Evolutionary conservation across 2,329 filamentous ascomycete genomes (phyloP).

Genomic region (Pyrenophora tritici-repentis): DNA sequence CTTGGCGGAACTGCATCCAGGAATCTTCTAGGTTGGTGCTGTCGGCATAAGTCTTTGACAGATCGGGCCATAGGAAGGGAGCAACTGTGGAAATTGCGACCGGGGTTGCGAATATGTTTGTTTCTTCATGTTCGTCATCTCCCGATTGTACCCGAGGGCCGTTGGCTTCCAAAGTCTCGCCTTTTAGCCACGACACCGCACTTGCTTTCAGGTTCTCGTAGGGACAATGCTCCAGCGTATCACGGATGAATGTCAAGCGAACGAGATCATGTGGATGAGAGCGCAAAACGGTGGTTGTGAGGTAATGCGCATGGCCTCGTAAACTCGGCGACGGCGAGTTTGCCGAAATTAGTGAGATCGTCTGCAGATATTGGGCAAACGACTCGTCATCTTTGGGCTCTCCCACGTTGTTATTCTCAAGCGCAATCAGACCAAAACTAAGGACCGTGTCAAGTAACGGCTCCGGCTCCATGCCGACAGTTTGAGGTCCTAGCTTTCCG

Average conservation of each 20-base stretch:
- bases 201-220: constrained; percentile 61
- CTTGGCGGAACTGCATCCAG: constrained; percentile 56
- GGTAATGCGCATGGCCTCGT: constrained; percentile 55
- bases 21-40: constrained; percentile 31
- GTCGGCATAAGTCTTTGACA: constrained; percentile 48
- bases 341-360: constrained; percentile 54
- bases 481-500: constrained; percentile 45
- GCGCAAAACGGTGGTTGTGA: constrained; percentile 56
- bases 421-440: constrained; percentile 56
- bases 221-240: constrained; percentile 59
- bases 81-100: constrained; percentile 55
- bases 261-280: constrained; percentile 58
- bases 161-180: constrained; percentile 59
- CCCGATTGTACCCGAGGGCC: constrained; percentile 27
- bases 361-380: constrained; percentile 59
- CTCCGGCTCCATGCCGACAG: constrained; percentile 51
- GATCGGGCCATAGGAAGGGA: constrained; percentile 58
- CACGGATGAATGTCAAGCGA: constrained; percentile 60
- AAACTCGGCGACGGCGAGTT: constrained; percentile 55
- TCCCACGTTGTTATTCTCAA: constrained; percentile 53
- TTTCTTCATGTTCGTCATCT: constrained; percentile 19
- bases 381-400: constrained; percentile 56
- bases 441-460: constrained; percentile 61
- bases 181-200: constrained; percentile 65
- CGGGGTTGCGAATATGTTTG: constrained; percentile 54